Base-by-base conservation (phyloP, 75 land plant species). In the Picea sitchensis region DNA sequence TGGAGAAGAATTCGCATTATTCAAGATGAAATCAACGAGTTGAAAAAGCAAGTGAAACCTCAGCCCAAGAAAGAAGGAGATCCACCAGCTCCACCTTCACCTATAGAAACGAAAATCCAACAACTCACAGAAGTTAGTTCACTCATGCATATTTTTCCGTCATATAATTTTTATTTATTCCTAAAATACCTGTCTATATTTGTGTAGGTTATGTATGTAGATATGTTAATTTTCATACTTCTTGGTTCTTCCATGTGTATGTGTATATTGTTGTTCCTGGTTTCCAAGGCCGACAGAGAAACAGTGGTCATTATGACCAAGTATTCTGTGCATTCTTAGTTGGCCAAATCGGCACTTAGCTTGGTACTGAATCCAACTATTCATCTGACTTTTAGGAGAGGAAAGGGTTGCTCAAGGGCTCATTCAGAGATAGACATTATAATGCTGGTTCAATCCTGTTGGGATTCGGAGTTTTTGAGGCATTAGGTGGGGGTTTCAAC, bases 401-500 rank as follows among this genome's bases (percentile, higher is more conserved):
- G 84, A 98, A 98, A 81, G 85, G 81, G 36, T 80, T 98, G 82
- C 3, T 95, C 18, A 98, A 98, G 79, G 99, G 98, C 47, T 89
- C 91, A 11, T 98, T 44, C 84, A 89, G 93, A 79, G 99, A 98
- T 61, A 86, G 92, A 41, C 99, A 98, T 83, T 98, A 84, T 88
- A 98, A 98, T 83, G 96, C 94, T 21, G 99, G 99, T 7, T 95
- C 99, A 4, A 90, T 98, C 34, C 78, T 98, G 84, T 79, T 98
- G 14, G 99, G 89, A 21, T 91, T 89, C 69, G 99, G 99, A 38
- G 98, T 98, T 23, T 38, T 93, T 5, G 94, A 90, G 72, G 47
- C 99, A 8, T 85, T 95, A 3, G 89, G 88, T 73, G 99, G 99
- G 32, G 79, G 91, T 17, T 26, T 93, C 47, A 98, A 98, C 78